Evolutionary conservation across 2,329 filamentous ascomycete species (phyloP).

Genomic region (Ceratocystis cubensis): DNA sequence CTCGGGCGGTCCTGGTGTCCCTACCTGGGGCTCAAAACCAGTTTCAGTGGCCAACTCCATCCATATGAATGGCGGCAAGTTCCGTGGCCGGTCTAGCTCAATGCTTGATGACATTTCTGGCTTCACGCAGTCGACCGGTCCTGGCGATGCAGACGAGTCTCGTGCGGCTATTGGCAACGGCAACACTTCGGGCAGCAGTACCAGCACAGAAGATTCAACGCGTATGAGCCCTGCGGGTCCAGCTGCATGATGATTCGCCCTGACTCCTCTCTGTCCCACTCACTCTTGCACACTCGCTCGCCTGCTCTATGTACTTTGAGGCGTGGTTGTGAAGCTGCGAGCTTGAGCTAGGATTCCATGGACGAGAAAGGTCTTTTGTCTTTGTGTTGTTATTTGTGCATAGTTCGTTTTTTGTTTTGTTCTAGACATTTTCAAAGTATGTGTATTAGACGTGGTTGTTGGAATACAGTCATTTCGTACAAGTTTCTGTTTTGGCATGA

Average conservation of each 20-base stretch:
- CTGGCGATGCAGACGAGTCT: conserved; percentile 28
- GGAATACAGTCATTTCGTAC: conserved; percentile 18
- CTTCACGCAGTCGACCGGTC: conserved; percentile 50
- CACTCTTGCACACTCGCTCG: neutral
- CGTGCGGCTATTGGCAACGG: conserved; percentile 3
- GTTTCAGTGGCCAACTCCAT: neutral
- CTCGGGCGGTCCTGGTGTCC: neutral
- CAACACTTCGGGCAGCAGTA: conserved; percentile 7
- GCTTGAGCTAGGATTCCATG: neutral
- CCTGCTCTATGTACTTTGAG: neutral
- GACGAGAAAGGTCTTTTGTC: neutral
- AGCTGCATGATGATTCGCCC: neutral
- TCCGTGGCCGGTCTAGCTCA: conserved; percentile 48
- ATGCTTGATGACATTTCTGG: conserved; percentile 57
- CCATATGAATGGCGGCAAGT: conserved; percentile 29
- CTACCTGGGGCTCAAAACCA: neutral
- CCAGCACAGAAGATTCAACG: conserved; percentile 1
- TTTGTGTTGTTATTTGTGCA: conserved; percentile 17
- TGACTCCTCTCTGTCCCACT: neutral
- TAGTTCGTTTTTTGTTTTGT: conserved; percentile 14
- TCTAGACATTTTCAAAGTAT: conserved; percentile 5
- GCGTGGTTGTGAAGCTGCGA: neutral
- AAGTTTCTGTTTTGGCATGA: conserved; percentile 6
- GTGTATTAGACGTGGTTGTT: conserved; percentile 13
- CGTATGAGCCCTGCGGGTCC: conserved; percentile 8